phyloP scores from a whole-genome alignment of 306 rosid genomes.

The Pueraria montana region DNA sequence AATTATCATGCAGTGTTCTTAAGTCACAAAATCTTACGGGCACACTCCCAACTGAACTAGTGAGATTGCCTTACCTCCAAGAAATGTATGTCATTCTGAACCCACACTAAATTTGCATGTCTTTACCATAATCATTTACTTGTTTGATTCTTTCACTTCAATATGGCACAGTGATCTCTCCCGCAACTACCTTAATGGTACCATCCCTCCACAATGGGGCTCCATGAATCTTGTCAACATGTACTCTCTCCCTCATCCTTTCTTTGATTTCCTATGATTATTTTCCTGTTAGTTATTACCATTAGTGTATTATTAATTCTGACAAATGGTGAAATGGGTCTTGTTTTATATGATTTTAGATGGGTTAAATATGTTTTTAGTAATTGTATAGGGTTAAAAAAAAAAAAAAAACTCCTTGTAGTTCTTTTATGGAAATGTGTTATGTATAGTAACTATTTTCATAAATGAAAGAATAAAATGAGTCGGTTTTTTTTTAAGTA shows the following conservation, averaged over 20 bases:
- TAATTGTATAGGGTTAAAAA: no score
- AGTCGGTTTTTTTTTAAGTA: no score
- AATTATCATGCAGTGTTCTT: conserved; percentile 49
- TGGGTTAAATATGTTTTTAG: no score
- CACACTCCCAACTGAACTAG: conserved; percentile 61
- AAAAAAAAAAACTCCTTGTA: no score
- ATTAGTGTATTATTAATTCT: no score
- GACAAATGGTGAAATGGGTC: background rate
- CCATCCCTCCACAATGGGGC: conserved; percentile 73
- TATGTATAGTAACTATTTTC: no score
- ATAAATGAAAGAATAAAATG: no score
- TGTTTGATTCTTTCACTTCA: background rate
- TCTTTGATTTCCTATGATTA: background rate
- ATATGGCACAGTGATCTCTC: conserved; percentile 60
- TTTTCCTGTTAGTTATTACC: background rate
- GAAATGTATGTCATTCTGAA: conserved; percentile 55
- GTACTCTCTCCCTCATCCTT: conserved; percentile 42
- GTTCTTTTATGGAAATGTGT: no score
- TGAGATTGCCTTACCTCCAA: conserved; percentile 60
- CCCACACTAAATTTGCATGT: background rate
- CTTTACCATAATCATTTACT: background rate
- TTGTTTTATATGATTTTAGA: no score
- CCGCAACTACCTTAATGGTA: conserved; percentile 70
- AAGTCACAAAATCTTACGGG: conserved; percentile 67
- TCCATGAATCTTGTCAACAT: conserved; percentile 58